phyloP scores from a whole-genome alignment of 352 stramenopile species.

The Globisporangium middletonii region DNA sequence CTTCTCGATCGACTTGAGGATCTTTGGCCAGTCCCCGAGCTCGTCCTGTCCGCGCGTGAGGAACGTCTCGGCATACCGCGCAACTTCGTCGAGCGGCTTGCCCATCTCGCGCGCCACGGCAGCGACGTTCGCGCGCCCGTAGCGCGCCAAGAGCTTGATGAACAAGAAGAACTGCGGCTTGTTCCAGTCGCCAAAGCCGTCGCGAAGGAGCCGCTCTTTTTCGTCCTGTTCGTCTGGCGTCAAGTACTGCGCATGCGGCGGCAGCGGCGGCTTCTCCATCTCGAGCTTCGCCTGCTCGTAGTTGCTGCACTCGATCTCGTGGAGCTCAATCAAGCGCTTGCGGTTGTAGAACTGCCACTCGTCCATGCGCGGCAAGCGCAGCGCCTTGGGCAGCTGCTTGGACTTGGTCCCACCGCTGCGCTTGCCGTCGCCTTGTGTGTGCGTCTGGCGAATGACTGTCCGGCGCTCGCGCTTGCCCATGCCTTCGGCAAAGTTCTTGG shows the following conservation, averaged over 20 bases:
- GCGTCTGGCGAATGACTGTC: slow-evolving; percentile 64
- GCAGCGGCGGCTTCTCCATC: slow-evolving; percentile 69
- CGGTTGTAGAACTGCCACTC: slow-evolving; percentile 89
- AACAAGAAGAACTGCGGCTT: slow-evolving; percentile 86
- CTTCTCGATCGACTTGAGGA: slow-evolving; percentile 86
- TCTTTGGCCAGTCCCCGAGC: slow-evolving; percentile 76
- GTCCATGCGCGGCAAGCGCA: slow-evolving; percentile 78
- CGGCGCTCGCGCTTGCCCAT: slow-evolving; percentile 83
- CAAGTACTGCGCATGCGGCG: slow-evolving; percentile 73
- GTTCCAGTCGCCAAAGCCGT: slow-evolving; percentile 86
- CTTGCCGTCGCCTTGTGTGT: slow-evolving; percentile 39
- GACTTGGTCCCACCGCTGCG: slow-evolving; percentile 44
- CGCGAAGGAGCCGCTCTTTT: slow-evolving; percentile 87
- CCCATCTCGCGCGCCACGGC: slow-evolving; percentile 79
- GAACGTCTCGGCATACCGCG: slow-evolving; percentile 64
- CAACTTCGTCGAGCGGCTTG: slow-evolving; percentile 73
- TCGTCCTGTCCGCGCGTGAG: slow-evolving; percentile 63
- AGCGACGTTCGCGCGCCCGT: slow-evolving; percentile 68
- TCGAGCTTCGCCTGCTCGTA: slow-evolving; percentile 75
- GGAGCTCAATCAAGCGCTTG: slow-evolving; percentile 66
- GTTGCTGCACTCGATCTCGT: slow-evolving; percentile 78
- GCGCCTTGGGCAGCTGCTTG: slow-evolving; percentile 73
- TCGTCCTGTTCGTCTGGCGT: slow-evolving; percentile 85
- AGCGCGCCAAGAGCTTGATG: slow-evolving; percentile 77
- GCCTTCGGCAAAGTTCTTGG: slow-evolving; percentile 64